Percentiles rank a stretch among this genome's conserved stretches.
Conservation (phyloP, 2,329 filamentous ascomycete genomes). For the Didymella segeticola region DNA sequence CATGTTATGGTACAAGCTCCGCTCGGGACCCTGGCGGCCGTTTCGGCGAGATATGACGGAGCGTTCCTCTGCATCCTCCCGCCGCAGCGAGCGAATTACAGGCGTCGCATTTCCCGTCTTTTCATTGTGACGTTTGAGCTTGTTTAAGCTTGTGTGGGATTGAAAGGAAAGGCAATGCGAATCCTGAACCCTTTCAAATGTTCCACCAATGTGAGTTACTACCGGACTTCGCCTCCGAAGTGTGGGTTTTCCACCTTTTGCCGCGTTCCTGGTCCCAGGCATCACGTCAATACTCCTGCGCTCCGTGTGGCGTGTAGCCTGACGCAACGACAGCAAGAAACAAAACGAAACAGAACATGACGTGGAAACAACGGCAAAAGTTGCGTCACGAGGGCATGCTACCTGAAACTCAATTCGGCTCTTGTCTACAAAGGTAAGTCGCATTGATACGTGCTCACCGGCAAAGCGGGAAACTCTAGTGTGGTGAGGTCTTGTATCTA, state of each 20-base stretch:
- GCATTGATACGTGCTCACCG: neutral
- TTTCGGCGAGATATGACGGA: conserved; percentile 16
- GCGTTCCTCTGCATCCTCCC: conserved; percentile 3
- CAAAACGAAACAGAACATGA: conserved; percentile 3
- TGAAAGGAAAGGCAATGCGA: conserved; percentile 16
- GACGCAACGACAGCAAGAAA: conserved; percentile 1
- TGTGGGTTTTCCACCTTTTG: neutral
- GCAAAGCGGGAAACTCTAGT: neutral
- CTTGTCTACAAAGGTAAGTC: no score
- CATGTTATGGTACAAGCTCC: no score
- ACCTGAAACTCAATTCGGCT: neutral
- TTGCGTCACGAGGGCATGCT: neutral
- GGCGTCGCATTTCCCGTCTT: conserved; percentile 2
- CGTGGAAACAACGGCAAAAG: neutral
- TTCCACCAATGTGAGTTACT: conserved; percentile 19
- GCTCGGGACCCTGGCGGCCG: no score
- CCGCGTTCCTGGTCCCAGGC: conserved; percentile 1
- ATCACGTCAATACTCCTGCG: conserved; percentile 11
- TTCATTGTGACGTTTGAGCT: conserved; percentile 4
- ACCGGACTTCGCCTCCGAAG: conserved; percentile 1
- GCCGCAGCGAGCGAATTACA: conserved; percentile 7
- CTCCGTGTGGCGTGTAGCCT: neutral
- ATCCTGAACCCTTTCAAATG: neutral
- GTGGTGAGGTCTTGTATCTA: conserved; percentile 1
- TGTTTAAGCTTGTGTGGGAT: conserved; percentile 15